A percentile compares a stretch with the other conserved stretches of the same genome.
Conservation (phyloP, 768 basidiomycete genomes). For the Zangia roseola region DNA sequence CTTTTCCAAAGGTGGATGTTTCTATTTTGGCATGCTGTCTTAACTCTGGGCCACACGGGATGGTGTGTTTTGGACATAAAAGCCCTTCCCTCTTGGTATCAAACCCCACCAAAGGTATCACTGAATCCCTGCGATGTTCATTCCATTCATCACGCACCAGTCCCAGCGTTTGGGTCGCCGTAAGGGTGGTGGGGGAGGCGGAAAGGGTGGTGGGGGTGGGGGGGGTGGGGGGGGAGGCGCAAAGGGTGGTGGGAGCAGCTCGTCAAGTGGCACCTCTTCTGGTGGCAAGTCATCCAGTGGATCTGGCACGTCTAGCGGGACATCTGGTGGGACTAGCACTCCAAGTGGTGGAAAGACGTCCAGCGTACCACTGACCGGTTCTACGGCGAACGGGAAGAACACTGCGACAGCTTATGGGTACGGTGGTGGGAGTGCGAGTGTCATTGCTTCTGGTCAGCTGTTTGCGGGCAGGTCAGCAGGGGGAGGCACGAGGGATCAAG, state of each 20-base stretch:
- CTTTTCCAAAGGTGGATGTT: too few species aligned
- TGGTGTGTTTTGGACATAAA: too few species aligned
- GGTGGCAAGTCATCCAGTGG: slow-evolving; percentile 3
- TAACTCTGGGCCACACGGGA: too few species aligned
- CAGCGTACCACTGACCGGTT: slow-evolving; percentile 18
- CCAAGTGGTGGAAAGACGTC: slow-evolving; percentile 7
- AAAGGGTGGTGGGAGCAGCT: slow-evolving; percentile 2
- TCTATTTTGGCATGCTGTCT: too few species aligned
- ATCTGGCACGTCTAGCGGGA: neutral
- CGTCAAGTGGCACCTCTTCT: neutral
- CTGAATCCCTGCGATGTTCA: slow-evolving; percentile 10
- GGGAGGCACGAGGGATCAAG: slow-evolving; percentile 47
- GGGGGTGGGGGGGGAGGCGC: slow-evolving; percentile 12
- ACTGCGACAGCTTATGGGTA: slow-evolving; percentile 32
- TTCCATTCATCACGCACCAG: slow-evolving; percentile 17
- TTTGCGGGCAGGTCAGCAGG: slow-evolving; percentile 51
- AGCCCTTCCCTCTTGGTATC: too few species aligned
- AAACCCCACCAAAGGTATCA: too few species aligned
- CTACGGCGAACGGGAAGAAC: slow-evolving; percentile 22
- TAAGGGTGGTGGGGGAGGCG: slow-evolving; percentile 34
- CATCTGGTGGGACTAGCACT: neutral
- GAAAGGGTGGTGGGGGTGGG: slow-evolving; percentile 17
- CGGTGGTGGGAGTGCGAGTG: slow-evolving; percentile 30
- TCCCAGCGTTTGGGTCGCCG: slow-evolving; percentile 19
- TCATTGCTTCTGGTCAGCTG: slow-evolving; percentile 43